Conservation (phyloP, 2,329 filamentous ascomycete genomes). For the Beauveria australis region DNA sequence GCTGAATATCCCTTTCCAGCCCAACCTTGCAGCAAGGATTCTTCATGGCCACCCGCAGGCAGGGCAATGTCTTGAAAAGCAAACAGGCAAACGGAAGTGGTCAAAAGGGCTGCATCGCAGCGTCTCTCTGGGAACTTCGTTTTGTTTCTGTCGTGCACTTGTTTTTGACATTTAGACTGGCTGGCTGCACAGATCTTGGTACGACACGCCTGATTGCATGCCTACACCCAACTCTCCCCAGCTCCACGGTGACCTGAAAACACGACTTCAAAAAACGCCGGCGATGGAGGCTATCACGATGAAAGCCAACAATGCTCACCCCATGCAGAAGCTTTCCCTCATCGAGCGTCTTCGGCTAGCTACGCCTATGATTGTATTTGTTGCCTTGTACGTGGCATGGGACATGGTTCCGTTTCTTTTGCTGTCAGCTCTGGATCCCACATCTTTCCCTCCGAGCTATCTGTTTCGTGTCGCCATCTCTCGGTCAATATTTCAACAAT, state of each 20-base stretch:
- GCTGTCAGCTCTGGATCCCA: neutral
- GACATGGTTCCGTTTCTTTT: neutral
- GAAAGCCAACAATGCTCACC: neutral
- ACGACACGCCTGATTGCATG: neutral
- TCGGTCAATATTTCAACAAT: no score
- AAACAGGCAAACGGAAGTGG: no score
- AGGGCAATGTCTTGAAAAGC: no score
- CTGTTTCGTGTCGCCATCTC: neutral
- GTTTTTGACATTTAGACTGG: no score
- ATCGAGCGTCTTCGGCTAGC: neutral
- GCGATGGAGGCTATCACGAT: neutral
- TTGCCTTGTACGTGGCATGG: slow-evolving; percentile 1
- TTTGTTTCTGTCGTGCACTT: no score
- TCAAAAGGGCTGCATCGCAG: no score
- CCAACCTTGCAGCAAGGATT: no score
- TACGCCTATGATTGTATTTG: slow-evolving; percentile 8
- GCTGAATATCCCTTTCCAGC: no score
- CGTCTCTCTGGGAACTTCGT: no score
- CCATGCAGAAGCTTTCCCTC: neutral
- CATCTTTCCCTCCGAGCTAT: neutral
- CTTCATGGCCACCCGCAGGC: no score
- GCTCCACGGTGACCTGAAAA: neutral
- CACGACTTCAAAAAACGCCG: neutral
- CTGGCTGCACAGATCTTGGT: no score
- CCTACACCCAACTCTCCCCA: neutral